phyloP scores from a whole-genome alignment of 2,329 filamentous ascomycete species.

The Ophiostoma fasciatum region DNA sequence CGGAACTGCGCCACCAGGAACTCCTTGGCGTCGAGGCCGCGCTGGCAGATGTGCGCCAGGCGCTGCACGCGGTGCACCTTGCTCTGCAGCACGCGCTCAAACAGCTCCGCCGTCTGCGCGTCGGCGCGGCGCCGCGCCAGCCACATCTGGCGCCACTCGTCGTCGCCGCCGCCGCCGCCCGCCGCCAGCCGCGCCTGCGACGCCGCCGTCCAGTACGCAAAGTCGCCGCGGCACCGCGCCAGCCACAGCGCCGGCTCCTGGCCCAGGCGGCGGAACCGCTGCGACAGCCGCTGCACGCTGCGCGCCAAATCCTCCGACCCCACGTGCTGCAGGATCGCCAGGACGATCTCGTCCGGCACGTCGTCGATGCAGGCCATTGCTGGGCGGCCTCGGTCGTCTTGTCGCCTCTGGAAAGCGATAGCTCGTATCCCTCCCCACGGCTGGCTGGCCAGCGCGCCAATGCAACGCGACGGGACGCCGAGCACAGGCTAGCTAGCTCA shows the following conservation, averaged over 20 bases:
- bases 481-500: no score
- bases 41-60: conserved; percentile 53
- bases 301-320: conserved; percentile 39
- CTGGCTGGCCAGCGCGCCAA: no score
- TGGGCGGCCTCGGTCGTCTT: no score
- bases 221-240: conserved; percentile 52
- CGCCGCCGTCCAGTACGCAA: conserved; percentile 58
- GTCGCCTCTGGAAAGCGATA: no score
- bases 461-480: no score
- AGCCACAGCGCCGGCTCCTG: conserved; percentile 70
- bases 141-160: conserved; percentile 64
- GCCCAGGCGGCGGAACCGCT: conserved; percentile 48
- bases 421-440: no score
- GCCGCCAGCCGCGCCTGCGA: conserved; percentile 43
- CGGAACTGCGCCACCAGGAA: conserved; percentile 53
- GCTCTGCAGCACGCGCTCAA: conserved; percentile 56
- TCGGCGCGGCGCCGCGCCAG: conserved; percentile 39
- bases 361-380: conserved; percentile 23
- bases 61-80: conserved; percentile 55
- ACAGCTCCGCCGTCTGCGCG: conserved; percentile 30
- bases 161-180: conserved; percentile 36
- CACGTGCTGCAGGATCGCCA: conserved; percentile 54
- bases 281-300: conserved; percentile 39
- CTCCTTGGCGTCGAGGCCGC: conserved; percentile 83
- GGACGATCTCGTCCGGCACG: conserved; percentile 74